A percentile compares a stretch with the other conserved stretches of the same genome.
Evolutionary conservation across 805 yeast species (phyloP).

Genomic region (Candida andamanensis): DNA sequence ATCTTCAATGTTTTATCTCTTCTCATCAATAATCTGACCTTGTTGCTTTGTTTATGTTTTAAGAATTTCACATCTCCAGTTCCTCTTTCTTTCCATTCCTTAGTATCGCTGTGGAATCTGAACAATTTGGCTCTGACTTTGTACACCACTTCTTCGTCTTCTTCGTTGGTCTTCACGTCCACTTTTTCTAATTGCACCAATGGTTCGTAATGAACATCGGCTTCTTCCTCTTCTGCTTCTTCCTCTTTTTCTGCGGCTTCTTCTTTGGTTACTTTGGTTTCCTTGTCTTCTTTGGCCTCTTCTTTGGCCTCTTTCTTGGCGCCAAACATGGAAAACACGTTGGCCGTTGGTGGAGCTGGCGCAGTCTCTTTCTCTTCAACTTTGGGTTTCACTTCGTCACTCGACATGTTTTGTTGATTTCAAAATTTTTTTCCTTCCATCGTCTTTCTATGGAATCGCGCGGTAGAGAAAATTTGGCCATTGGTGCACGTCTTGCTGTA

Average conservation of each 20-base stretch:
- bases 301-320: constrained; percentile 73
- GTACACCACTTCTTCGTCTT: constrained; percentile 24
- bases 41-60: constrained; percentile 75
- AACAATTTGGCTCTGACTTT: constrained; percentile 94
- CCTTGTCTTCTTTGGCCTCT: constrained; percentile 27
- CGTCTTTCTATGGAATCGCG: too few relatives aligned
- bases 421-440: constrained; percentile 1
- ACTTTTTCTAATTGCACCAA: constrained; percentile 92
- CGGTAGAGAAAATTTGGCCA: too few relatives aligned
- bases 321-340: constrained; percentile 93
- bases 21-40: constrained; percentile 94
- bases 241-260: constrained; percentile 52
- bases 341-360: constrained; percentile 62
- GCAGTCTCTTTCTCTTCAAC: constrained; percentile 9
- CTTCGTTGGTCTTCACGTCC: constrained; percentile 78
- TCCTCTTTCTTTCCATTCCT: constrained; percentile 99
- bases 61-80: constrained; percentile 97
- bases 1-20: constrained; percentile 97
- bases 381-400: constrained; percentile 15
- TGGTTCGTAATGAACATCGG: constrained; percentile 94
- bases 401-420: constrained; percentile 12
- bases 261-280: constrained; percentile 29
- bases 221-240: constrained; percentile 56
- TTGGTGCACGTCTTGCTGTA: too few relatives aligned
- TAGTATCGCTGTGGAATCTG: constrained; percentile 75